Conservation (phyloP, 352 stramenopile species). For the Phytophthora melonis region DNA sequence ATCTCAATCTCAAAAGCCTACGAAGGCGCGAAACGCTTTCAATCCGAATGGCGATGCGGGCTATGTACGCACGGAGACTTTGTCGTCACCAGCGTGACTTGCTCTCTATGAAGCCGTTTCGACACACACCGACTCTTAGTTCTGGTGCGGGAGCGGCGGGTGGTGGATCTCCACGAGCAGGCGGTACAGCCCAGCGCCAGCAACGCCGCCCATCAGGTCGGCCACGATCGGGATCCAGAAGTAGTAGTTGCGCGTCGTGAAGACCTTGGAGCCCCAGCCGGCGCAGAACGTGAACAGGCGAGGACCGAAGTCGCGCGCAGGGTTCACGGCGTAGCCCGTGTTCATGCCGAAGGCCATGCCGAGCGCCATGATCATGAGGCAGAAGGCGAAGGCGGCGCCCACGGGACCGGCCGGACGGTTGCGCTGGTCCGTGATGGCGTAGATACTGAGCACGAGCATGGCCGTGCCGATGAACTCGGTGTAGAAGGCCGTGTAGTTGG, state of each 20-base stretch:
- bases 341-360: conserved; percentile 62
- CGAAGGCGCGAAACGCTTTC: conserved; percentile 27
- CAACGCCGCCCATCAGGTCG: conserved; percentile 37
- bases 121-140: conserved; percentile 1
- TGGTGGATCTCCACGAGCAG: conserved; percentile 56
- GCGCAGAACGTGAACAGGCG: conserved; percentile 43
- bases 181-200: conserved; percentile 42
- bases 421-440: conserved; percentile 42
- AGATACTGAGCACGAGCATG: conserved; percentile 56
- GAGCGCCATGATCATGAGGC: conserved; percentile 56
- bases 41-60: conserved; percentile 3
- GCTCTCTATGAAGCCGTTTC: conserved; percentile 18
- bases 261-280: conserved; percentile 56
- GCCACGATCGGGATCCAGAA: conserved; percentile 57
- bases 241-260: conserved; percentile 50
- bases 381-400: conserved; percentile 39
- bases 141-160: conserved; percentile 21
- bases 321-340: conserved; percentile 32
- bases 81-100: conserved; percentile 5
- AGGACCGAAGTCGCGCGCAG: conserved; percentile 59
- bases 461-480: conserved; percentile 60
- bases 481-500: conserved; percentile 59
- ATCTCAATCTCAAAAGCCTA: conserved; percentile 11
- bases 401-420: conserved; percentile 33
- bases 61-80: conserved; percentile 14